phyloP scores from a whole-genome alignment of 139 green algal species.

The Chlamydomonas eustigma region DNA sequence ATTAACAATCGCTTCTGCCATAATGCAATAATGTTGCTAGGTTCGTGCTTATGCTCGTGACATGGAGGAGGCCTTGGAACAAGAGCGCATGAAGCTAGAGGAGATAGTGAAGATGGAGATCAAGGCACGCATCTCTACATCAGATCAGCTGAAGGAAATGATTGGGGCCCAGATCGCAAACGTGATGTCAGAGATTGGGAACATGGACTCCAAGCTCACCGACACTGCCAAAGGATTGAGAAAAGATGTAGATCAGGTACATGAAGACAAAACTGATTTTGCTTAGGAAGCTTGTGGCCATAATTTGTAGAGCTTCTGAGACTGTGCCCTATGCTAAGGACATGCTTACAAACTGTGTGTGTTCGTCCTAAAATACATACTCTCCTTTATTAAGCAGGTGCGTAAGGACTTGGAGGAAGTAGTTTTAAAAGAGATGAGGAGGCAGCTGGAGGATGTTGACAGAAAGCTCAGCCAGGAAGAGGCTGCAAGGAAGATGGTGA shows the following conservation, averaged over 20 bases:
- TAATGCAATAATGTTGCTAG: too few relatives aligned
- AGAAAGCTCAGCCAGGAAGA: background rate
- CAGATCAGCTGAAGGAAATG: background rate
- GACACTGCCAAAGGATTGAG: background rate
- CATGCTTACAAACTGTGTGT: too few relatives aligned
- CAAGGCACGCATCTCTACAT: conserved; percentile 20
- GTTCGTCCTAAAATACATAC: background rate
- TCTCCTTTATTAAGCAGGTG: background rate
- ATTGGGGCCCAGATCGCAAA: background rate
- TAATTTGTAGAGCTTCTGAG: too few relatives aligned
- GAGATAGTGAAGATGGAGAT: conserved; percentile 52
- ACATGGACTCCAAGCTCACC: background rate
- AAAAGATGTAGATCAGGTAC: background rate
- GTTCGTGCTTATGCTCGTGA: background rate
- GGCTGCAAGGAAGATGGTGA: background rate
- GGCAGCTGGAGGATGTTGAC: background rate
- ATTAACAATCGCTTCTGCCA: too few relatives aligned
- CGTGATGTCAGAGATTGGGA: background rate
- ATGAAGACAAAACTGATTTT: too few relatives aligned
- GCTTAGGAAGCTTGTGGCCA: too few relatives aligned
- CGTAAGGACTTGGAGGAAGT: background rate
- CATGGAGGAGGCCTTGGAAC: conserved; percentile 37
- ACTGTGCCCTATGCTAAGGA: too few relatives aligned
- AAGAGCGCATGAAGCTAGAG: conserved; percentile 38
- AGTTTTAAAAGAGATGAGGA: background rate